phyloP scores from a whole-genome alignment of 257 asterid species.

The Solanum virginianum region DNA sequence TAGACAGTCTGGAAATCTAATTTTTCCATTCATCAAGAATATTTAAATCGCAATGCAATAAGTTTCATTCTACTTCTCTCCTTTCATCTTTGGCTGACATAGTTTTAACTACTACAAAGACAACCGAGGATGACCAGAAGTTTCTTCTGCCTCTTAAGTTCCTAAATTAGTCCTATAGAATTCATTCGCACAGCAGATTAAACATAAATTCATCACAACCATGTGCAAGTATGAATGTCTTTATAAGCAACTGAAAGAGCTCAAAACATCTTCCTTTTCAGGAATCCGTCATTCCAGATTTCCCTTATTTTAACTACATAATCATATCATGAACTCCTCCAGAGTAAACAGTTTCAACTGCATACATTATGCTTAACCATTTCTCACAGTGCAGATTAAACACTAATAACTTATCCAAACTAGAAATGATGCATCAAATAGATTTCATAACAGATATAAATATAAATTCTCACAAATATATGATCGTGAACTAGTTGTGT shows the following conservation, averaged over 20 bases:
- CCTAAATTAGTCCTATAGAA: background rate
- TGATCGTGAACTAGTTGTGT: background rate
- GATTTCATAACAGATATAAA: background rate
- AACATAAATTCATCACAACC: background rate
- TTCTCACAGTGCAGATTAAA: background rate
- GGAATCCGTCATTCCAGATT: background rate
- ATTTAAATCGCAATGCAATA: background rate
- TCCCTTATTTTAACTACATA: background rate
- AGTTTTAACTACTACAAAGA: background rate
- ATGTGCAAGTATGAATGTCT: background rate
- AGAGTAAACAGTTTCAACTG: background rate
- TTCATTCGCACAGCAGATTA: background rate
- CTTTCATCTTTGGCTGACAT: background rate
- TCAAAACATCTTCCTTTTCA: background rate
- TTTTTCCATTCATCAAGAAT: background rate
- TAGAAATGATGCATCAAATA: background rate
- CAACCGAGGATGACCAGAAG: background rate
- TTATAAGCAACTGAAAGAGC: background rate
- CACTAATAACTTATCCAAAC: background rate
- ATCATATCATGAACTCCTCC: background rate
- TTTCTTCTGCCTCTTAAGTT: background rate
- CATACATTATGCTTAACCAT: background rate
- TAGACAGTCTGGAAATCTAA: background rate
- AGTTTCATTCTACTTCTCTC: background rate
- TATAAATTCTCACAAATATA: background rate